Percentiles rank a stretch among this genome's conserved stretches.
Evolutionary conservation across 768 basidiomycete genomes (phyloP).

Genomic region (Naematelia aurantialba): DNA sequence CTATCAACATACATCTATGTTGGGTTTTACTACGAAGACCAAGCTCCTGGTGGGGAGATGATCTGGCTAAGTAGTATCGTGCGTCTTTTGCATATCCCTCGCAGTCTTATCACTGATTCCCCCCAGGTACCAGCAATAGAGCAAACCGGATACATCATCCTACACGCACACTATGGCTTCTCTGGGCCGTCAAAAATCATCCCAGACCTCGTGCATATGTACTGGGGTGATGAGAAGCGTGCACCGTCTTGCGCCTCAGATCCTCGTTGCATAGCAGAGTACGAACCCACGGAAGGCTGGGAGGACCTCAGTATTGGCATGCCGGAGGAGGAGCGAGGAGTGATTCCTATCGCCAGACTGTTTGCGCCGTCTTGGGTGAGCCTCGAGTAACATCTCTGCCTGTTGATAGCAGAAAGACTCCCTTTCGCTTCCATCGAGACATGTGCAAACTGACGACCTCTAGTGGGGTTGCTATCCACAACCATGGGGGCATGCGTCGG

Average conservation of each 20-base stretch:
- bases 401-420: too few relatives aligned
- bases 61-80: neutral
- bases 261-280: slow-evolving; percentile 43
- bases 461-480: slow-evolving; percentile 45
- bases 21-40: neutral
- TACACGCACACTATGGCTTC: neutral
- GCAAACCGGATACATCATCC: neutral
- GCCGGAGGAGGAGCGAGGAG: slow-evolving; percentile 41
- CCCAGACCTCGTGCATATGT: neutral
- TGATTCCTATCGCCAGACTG: slow-evolving; percentile 39
- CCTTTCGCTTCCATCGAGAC: neutral
- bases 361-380: neutral
- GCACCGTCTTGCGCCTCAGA: slow-evolving; percentile 36
- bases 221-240: neutral
- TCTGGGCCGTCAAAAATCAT: neutral
- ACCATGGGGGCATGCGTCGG: neutral
- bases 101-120: neutral
- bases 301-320: slow-evolving; percentile 29
- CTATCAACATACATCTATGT: neutral
- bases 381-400: too few relatives aligned
- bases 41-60: neutral
- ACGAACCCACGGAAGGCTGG: slow-evolving; percentile 24
- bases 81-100: neutral
- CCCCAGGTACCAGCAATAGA: neutral
- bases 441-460: neutral